Conservation (phyloP, 1,139 yeast species). For the Magnusiomyces tetraspermus region DNA sequence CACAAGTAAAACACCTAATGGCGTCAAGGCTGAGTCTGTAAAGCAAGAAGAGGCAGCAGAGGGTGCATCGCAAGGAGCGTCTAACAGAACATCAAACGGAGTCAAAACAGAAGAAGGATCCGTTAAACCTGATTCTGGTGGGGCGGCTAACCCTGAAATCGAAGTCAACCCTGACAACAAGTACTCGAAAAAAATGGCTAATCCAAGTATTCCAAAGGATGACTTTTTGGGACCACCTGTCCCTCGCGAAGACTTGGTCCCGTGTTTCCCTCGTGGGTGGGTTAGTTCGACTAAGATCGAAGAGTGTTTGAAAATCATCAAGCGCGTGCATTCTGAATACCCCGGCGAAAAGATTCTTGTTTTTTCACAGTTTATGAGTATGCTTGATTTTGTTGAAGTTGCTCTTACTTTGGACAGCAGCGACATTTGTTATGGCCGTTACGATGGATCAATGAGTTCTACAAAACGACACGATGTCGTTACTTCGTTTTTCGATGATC, state of each 20-base stretch:
- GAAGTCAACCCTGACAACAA: slow-evolving; percentile 11
- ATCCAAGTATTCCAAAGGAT: background rate
- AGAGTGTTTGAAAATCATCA: slow-evolving; percentile 40
- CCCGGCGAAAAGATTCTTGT: slow-evolving; percentile 62
- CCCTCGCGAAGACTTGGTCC: slow-evolving; percentile 17
- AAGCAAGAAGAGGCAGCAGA: too few species aligned
- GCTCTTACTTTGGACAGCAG: slow-evolving; percentile 33
- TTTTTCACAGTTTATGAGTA: slow-evolving; percentile 76
- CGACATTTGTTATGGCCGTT: slow-evolving; percentile 41
- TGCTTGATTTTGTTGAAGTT: slow-evolving; percentile 60
- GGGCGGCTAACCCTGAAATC: background rate
- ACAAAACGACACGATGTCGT: slow-evolving; percentile 55
- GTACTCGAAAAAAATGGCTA: too few species aligned
- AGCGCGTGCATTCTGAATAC: slow-evolving; percentile 34
- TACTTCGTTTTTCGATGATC: slow-evolving; percentile 51
- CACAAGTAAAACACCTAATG: too few species aligned
- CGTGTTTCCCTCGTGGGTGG: slow-evolving; percentile 30
- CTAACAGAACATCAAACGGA: background rate
- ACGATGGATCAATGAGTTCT: slow-evolving; percentile 75
- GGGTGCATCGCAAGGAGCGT: too few species aligned
- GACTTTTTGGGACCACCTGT: slow-evolving; percentile 1
- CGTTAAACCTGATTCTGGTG: too few species aligned
- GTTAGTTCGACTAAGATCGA: slow-evolving; percentile 38
- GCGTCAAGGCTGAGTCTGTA: too few species aligned
- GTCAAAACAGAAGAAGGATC: background rate